Evolutionary conservation across 2,329 filamentous ascomycete genomes (phyloP).

Genomic region (Escovopsis sp.): DNA sequence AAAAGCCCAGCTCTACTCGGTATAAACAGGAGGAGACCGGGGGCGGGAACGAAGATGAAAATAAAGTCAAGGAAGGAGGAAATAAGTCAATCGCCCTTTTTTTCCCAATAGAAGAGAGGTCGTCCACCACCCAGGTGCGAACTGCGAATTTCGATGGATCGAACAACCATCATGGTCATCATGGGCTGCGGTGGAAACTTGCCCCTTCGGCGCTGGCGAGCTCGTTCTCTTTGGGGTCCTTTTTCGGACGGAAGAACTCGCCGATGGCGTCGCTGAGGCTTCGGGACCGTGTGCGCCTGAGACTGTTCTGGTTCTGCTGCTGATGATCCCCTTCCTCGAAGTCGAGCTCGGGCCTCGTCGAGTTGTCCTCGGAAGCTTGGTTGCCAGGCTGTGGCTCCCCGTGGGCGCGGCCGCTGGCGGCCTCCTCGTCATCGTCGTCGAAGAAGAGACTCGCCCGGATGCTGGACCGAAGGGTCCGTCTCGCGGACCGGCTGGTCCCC

Average conservation of each 20-base stretch:
- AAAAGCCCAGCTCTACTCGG: too few species aligned
- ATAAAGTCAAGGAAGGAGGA: too few species aligned
- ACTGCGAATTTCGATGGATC: too few species aligned
- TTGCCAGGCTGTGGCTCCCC: conserved; percentile 7
- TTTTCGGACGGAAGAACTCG: conserved; percentile 22
- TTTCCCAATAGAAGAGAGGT: too few species aligned
- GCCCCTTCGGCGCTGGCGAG: neutral
- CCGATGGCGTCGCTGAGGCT: conserved; percentile 28
- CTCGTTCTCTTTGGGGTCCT: conserved; percentile 11
- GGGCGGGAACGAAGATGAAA: too few species aligned
- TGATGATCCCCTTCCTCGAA: too few species aligned
- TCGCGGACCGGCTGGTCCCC: conserved; percentile 25
- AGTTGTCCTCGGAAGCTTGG: conserved; percentile 13
- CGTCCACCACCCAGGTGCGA: too few species aligned
- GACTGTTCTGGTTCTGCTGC: neutral
- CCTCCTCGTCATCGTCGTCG: conserved; percentile 25
- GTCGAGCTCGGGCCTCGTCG: conserved; percentile 5
- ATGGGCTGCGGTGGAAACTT: neutral
- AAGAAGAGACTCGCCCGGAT: conserved; percentile 41
- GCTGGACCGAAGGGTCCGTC: conserved; percentile 29
- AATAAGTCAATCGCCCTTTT: too few species aligned
- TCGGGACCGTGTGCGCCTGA: conserved; percentile 15
- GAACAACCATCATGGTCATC: neutral
- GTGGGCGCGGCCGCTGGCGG: conserved; percentile 9
- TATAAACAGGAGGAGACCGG: too few species aligned